Base-by-base conservation (phyloP, 2,329 filamentous ascomycete species). In the Ascochyta clinopodiicola region DNA sequence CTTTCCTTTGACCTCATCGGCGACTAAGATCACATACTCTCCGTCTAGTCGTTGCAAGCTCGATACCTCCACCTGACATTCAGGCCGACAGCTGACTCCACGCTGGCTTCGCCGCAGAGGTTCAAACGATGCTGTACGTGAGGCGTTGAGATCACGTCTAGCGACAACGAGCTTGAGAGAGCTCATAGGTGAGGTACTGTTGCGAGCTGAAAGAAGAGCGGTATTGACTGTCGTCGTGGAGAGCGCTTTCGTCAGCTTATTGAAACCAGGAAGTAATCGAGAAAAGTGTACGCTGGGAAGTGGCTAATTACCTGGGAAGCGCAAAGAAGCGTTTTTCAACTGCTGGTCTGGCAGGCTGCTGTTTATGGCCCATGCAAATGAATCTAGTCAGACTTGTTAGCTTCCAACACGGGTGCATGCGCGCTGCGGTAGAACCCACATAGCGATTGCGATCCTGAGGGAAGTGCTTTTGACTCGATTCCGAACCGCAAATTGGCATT, bases 291-390 rank as follows among this genome's bases (percentile, higher is more conserved):
- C 4, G 13, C 22, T 39, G 22, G 27, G 21, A 42, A 15, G 19
- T 3, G 24, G 38, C 22, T 9, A 29, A 27, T 24, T 44, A 44
- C 42, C 42, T 34, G 42, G 46, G 22, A 50, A 50, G 31, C 46
- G 37, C 6, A 50, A 9, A 32, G 46, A 34, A 15, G 36, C 46
- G n/a, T 15, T 2, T 27, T 43, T 50, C 2, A 50, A 24, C 21
- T 31, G 32, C 39, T 59, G 56, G n/a, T 35, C 43, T 21, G 51
- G 39, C 32, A 34, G 12, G 32, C 45, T 59, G 13, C 51, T 59
- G 29, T 59, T 59, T 13, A 59, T 45, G 27, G 49, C 51, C 56
- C 56, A 59, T 4, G 56, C 22, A 34, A 44, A 59, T 15, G 56
- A 56, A 56, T 59, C 56, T 59, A 29, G 34, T n/a, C 4, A 6